Conservation (phyloP, 225 moss, liverwort and hornwort genomes). For the Ulota crispa region DNA sequence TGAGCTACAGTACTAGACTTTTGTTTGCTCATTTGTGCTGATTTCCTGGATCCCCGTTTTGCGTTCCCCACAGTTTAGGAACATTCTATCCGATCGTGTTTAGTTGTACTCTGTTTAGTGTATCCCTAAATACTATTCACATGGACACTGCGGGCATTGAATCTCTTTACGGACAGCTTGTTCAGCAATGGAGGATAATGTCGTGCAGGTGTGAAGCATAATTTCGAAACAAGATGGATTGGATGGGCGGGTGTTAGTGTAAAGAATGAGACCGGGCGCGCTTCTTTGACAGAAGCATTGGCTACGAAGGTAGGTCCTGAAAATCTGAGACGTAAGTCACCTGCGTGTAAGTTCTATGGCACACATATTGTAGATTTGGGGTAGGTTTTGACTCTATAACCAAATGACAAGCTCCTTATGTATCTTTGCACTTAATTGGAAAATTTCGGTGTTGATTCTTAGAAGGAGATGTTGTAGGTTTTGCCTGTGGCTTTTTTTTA, state of each 20-base stretch:
- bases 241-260: slow-evolving; percentile 98
- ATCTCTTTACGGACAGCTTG: slow-evolving; percentile 19
- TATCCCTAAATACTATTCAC: slow-evolving; percentile 7
- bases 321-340: not conserved
- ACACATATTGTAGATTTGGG: slow-evolving; percentile 2
- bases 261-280: slow-evolving; percentile 62
- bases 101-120: not conserved
- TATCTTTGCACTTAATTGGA: not conserved
- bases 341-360: slow-evolving; percentile 7
- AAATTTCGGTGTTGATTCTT: slow-evolving; percentile 2
- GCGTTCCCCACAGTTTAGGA: not conserved
- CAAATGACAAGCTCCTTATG: not conserved
- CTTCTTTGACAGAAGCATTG: slow-evolving; percentile 63
- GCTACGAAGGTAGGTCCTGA: slow-evolving; percentile 66
- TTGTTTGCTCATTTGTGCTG: not conserved
- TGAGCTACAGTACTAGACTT: slow-evolving; percentile 2
- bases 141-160: slow-evolving; percentile 18
- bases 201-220: slow-evolving; percentile 83
- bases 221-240: slow-evolving; percentile 99
- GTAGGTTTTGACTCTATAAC: not conserved
- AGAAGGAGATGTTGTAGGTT: not conserved
- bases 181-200: slow-evolving; percentile 36
- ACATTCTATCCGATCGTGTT: not conserved
- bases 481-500: not conserved
- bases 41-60: slow-evolving; percentile 9